Percentiles rank a stretch among this genome's conserved stretches.
These are phyloP conservation scores for Neurospora discreta DNA, from an alignment of 495 filamentous ascomycete genomes.

Conservation along the genomic window DNA sequence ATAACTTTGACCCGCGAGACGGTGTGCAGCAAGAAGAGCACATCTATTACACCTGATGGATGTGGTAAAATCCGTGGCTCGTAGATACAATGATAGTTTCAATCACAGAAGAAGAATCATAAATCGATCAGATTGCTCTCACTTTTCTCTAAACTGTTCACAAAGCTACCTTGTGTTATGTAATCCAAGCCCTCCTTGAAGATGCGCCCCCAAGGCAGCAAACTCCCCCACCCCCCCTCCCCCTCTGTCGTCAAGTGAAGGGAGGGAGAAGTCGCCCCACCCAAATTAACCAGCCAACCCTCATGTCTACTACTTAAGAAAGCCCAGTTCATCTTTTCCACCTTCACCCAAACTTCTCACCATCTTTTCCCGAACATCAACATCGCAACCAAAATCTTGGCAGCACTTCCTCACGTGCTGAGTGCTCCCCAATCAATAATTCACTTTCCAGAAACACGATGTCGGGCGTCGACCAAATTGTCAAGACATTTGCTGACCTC, in stretches of 20 bases:
- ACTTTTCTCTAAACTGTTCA: neutral
- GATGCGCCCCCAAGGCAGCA: neutral
- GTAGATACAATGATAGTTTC: neutral
- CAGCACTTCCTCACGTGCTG: neutral
- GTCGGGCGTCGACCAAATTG: neutral
- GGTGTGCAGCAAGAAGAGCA: neutral
- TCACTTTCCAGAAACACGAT: neutral
- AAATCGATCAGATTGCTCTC: neutral
- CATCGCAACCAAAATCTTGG: neutral
- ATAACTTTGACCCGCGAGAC: neutral
- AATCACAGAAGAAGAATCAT: neutral
- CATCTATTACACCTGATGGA: neutral
- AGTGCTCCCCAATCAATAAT: neutral
- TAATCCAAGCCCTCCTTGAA: neutral
- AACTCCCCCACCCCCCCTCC: neutral
- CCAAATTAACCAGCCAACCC: neutral
- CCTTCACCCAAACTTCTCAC: neutral
- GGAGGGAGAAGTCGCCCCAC: neutral
- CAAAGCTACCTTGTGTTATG: neutral
- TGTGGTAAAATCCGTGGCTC: neutral
- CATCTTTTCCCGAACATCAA: neutral
- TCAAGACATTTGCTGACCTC: constrained; percentile 1
- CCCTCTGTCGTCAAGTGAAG: neutral
- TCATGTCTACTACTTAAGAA: neutral
- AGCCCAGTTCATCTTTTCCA: neutral